These are phyloP conservation scores for Trichoderma atroviride DNA, from an alignment of 2,329 filamentous ascomycete genomes.

Conservation along the genomic window DNA sequence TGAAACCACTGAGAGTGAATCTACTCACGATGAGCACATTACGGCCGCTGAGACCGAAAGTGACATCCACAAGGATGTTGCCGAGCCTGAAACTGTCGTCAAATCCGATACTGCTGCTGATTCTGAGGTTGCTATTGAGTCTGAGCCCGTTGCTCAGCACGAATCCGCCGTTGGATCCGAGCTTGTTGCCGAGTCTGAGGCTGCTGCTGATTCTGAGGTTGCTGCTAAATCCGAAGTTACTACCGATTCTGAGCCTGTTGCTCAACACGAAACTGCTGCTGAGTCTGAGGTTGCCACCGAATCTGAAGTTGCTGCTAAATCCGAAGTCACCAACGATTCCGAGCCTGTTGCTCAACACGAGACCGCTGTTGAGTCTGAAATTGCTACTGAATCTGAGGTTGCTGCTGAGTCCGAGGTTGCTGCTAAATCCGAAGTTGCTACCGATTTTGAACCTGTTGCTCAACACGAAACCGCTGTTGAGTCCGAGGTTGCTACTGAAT, in stretches of 20 bases:
- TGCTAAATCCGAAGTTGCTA: neutral
- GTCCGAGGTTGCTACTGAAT: constrained; percentile 24
- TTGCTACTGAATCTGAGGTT: neutral
- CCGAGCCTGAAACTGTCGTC: constrained; percentile 4
- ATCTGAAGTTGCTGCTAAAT: neutral
- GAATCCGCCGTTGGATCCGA: constrained; percentile 7
- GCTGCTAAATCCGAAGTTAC: neutral
- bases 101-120: neutral
- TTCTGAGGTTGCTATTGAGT: constrained; percentile 3
- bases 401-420: neutral
- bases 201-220: neutral
- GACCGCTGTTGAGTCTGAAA: neutral
- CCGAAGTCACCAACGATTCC: constrained; percentile 2
- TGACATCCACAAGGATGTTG: constrained; percentile 9
- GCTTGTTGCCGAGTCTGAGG: neutral
- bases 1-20: constrained; percentile 14
- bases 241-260: constrained; percentile 14
- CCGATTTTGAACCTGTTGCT: constrained; percentile 13
- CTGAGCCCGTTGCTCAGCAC: constrained; percentile 5
- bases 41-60: constrained; percentile 12
- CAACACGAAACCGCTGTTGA: constrained; percentile 23
- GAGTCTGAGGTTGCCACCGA: constrained; percentile 1
- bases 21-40: constrained; percentile 11
- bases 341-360: neutral
- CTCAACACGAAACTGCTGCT: constrained; percentile 25